These are phyloP conservation scores for Pseudozyma sp. DNA, from an alignment of 1,284 basidiomycete species.

Conservation along the genomic window DNA sequence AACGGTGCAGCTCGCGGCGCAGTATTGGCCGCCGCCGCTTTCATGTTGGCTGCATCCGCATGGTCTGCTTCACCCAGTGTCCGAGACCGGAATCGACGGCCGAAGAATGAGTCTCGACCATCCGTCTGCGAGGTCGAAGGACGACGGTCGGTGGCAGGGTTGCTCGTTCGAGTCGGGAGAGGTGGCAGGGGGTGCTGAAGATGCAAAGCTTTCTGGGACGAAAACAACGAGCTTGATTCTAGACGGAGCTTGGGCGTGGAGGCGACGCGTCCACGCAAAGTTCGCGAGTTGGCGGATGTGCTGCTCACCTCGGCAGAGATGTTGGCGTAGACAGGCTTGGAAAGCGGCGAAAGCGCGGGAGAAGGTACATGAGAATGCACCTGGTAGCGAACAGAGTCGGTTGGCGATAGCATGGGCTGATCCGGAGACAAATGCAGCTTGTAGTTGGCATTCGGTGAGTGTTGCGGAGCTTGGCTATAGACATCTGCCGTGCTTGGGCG, in stretches of 20 bases:
- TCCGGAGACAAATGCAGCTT: neutral
- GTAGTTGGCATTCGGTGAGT: slow-evolving; percentile 15
- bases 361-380: slow-evolving; percentile 24
- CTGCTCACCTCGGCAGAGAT: neutral
- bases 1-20: slow-evolving; percentile 3
- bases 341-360: neutral
- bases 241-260: slow-evolving; percentile 48
- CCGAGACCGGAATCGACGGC: slow-evolving; percentile 48
- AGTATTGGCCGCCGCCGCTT: slow-evolving; percentile 10
- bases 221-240: slow-evolving; percentile 15
- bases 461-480: slow-evolving; percentile 21
- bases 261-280: slow-evolving; percentile 35
- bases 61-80: slow-evolving; percentile 51
- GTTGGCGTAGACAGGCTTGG: neutral
- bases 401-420: slow-evolving; percentile 6
- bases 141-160: slow-evolving; percentile 14
- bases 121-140: slow-evolving; percentile 43
- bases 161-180: slow-evolving; percentile 4
- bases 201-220: slow-evolving; percentile 12
- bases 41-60: slow-evolving; percentile 14
- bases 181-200: slow-evolving; percentile 21
- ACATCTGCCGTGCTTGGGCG: slow-evolving; percentile 49
- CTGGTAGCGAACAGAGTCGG: slow-evolving; percentile 19
- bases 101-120: slow-evolving; percentile 36
- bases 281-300: slow-evolving; percentile 8